Conservation (phyloP, 2,329 filamentous ascomycete genomes). For the Scedosporium dehoogii region DNA sequence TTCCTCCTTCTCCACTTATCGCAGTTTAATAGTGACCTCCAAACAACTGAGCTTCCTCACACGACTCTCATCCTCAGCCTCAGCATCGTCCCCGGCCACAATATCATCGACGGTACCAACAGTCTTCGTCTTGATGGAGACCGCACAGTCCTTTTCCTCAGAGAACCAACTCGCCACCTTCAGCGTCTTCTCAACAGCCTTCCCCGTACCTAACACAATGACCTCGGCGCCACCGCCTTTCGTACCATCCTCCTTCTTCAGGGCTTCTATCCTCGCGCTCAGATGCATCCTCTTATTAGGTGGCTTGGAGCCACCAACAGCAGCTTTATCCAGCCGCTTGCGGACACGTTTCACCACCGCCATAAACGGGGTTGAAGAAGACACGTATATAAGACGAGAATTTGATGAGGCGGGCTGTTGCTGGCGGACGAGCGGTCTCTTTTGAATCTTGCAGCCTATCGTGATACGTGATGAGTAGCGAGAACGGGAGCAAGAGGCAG, state of each 20-base stretch:
- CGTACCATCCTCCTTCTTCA: constrained; percentile 22
- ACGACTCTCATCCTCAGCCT: constrained; percentile 27
- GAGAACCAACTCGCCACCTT: constrained; percentile 56
- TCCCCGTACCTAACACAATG: constrained; percentile 53
- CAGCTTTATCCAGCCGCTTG: constrained; percentile 49
- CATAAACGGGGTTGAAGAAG: constrained; percentile 55
- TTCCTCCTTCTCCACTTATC: constrained; percentile 21
- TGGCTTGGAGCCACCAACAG: constrained; percentile 16
- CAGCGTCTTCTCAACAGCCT: constrained; percentile 54
- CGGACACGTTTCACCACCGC: constrained; percentile 56
- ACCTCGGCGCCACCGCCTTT: constrained; percentile 29
- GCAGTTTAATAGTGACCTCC: constrained; percentile 36
- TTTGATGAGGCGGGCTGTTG: constrained; percentile 32
- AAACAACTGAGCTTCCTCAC: constrained; percentile 40
- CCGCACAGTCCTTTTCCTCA: constrained; percentile 46
- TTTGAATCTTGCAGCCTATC: constrained; percentile 37
- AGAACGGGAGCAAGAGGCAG: not conserved
- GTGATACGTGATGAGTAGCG: not conserved
- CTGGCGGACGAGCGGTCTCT: constrained; percentile 33
- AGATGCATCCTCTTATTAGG: constrained; percentile 29
- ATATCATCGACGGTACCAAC: constrained; percentile 61
- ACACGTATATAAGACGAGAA: constrained; percentile 51
- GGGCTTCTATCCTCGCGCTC: constrained; percentile 32
- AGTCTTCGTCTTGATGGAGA: constrained; percentile 52
- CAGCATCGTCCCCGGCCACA: constrained; percentile 27